Base-by-base conservation (phyloP, 495 filamentous ascomycete genomes). In the Talaromyces liani region DNA sequence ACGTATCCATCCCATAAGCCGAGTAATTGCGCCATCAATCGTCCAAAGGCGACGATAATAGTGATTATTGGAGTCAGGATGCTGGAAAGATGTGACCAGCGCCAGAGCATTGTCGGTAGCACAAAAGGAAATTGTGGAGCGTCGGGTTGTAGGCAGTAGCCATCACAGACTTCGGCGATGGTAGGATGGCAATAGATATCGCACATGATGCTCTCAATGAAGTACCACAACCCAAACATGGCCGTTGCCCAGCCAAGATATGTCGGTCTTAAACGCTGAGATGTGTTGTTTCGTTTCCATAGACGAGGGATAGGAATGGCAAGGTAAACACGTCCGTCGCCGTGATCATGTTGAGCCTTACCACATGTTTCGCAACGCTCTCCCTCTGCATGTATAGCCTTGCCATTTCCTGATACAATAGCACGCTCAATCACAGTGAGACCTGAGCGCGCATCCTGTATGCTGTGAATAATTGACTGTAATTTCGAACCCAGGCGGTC, bases 391-490 rank as follows among this genome's bases (percentile, higher is more conserved):
- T 70, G 8, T 31, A 66, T 12, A 12, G 64, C 65, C 20, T 71
- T 70, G 6, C 68, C 64, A n/a, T 81, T 73, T 2, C 70, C 64
- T 33, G 78, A 73, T 31, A 76, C 78, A 33, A 90, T 75, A 61
- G 84, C 79, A 34, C 82, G 75, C 73, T 89, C 87, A n/a, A 91
- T 75, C 16, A 82, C 78, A 65, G 85, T 80, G 36, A 92, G 84
- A 2, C 87, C 88, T 58, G 82, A 79, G 64, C 86, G 87, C 22
- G 89, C 84, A 24, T 86, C 84, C 2, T 81, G 80, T 64, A 92
- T 89, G 63, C 85, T 85, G 3, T 82, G 75, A 34, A 81, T 77
- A 22, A 89, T 80, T 2, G 82, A 85, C 57, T 80, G 74, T 10
- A 89, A 71, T 5, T 84, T 82, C 64, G 81, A 77, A 61, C 80